A percentile compares a stretch with the other conserved stretches of the same genome.
These are phyloP conservation scores for Cystobasidium ongulense DNA, from an alignment of 768 basidiomycete species.

Conservation along the genomic window DNA sequence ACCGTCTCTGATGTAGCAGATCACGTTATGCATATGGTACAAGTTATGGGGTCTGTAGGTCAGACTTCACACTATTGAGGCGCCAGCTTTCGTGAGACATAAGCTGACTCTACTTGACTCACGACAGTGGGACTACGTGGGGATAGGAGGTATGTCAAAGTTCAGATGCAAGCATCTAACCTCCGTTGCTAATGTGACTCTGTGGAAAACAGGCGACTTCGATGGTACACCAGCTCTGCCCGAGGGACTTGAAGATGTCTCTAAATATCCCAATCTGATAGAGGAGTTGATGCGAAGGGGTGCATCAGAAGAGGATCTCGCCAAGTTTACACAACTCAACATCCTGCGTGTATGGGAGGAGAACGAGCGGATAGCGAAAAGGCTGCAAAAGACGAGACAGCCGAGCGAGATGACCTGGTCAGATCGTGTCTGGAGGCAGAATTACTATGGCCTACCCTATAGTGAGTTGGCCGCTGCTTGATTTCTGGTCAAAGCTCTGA, in stretches of 20 bases:
- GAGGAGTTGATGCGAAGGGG: neutral
- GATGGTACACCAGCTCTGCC: constrained; percentile 62
- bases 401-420: neutral
- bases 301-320: neutral
- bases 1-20: neutral
- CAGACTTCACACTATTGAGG: too few relatives aligned
- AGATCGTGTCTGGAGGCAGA: neutral
- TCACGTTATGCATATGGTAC: constrained; percentile 1
- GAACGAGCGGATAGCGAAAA: neutral
- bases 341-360: neutral
- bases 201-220: constrained; percentile 56
- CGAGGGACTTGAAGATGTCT: constrained; percentile 77
- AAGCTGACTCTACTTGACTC: neutral
- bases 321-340: neutral
- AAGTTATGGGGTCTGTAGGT: constrained; percentile 1
- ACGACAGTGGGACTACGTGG: neutral
- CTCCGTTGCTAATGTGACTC: constrained; percentile 56
- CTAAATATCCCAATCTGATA: constrained; percentile 67
- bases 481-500: neutral
- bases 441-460: neutral
- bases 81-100: too few relatives aligned
- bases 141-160: neutral
- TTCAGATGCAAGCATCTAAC: neutral
- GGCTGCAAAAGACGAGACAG: neutral
- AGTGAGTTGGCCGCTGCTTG: neutral